Evolutionary conservation across 2,329 filamentous ascomycete species (phyloP), one percentile per base, ranked within the genome.

Genomic region (Macrophomina pseudophaseolina): DNA sequence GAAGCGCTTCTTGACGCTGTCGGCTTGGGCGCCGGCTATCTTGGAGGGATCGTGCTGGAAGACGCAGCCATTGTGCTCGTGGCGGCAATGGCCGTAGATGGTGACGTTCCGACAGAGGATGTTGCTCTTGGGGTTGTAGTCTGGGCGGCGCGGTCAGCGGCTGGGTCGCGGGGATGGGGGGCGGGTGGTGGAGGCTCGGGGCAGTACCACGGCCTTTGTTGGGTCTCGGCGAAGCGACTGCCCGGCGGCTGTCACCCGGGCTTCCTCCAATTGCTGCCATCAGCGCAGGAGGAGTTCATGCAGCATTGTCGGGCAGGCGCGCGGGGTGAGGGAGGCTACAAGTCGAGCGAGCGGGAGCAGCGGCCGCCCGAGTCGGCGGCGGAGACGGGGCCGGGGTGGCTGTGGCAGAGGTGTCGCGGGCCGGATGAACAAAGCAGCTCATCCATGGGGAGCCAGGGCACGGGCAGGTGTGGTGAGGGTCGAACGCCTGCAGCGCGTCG

Each of bases 11-110:
- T 92, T 93, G 40, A 72, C 71, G 67, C 77, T 80, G 66, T 88
- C 86, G 74, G 79, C 73, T 74, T 84, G 83, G 68, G 74, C 74
- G 42, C 71, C 69, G 76, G 80, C 82, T 70, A 83, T 81, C 79
- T 89, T 93, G 72, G 87, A 85, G 67, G 88, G 87, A 71, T 95
- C 92, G 80, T 97, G 93, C 75, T 93, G 95, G 81, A 96, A 97
- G 71, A 91, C 89, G 80, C 93, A 97, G 68, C 92, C 93, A 76
- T 96, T 92, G 49, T 66, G 65, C 82, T 96, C 92, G 80, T 93
- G 97, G 70, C 93, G 90, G 79, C 93, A 97, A 80, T 94, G 91
- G 66, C 93, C 93, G 78, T 97, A 97, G 73, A 97, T 97, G 69
- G 93, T 87, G 69, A 97, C 90, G 80, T 97, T 97, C 75, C 93